phyloP scores from a whole-genome alignment of 2,329 filamentous ascomycete species.

The Diaporthe batatas region DNA sequence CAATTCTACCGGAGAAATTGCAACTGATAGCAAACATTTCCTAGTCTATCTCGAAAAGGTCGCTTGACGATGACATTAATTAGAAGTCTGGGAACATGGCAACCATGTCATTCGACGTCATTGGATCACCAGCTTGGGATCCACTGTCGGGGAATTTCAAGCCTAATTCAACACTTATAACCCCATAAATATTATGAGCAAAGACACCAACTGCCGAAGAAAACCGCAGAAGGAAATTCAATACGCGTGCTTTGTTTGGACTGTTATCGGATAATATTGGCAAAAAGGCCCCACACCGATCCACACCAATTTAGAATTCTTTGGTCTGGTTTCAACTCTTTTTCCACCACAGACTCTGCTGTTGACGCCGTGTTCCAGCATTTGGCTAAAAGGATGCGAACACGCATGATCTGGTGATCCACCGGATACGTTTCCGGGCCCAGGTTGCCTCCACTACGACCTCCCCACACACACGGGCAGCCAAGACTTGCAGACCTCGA shows the following conservation, averaged over 20 bases:
- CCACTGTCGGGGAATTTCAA: slow-evolving; percentile 29
- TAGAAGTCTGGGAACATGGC: neutral
- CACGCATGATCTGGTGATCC: slow-evolving; percentile 6
- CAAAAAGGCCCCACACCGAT: neutral
- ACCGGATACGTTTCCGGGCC: slow-evolving; percentile 16
- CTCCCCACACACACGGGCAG: slow-evolving; percentile 10
- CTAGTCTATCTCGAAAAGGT: neutral
- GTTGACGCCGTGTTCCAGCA: neutral
- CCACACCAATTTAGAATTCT: neutral
- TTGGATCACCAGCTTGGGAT: neutral
- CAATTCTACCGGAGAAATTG: neutral
- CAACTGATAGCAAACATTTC: neutral
- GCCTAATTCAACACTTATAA: slow-evolving; percentile 33
- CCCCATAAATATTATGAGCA: neutral
- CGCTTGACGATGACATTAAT: neutral
- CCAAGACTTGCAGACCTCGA: slow-evolving; percentile 13
- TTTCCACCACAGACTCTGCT: neutral
- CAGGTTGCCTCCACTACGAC: slow-evolving; percentile 15
- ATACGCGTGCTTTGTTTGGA: neutral
- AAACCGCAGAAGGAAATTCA: neutral
- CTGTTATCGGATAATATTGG: neutral
- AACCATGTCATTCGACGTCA: neutral
- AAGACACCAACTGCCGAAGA: neutral
- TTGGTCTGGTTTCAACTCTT: slow-evolving; percentile 2
- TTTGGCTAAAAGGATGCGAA: neutral